Evolutionary conservation across 805 yeast genomes (phyloP), one percentile per base, ranked within the genome.

Genomic region (Candida endomychidarum): DNA sequence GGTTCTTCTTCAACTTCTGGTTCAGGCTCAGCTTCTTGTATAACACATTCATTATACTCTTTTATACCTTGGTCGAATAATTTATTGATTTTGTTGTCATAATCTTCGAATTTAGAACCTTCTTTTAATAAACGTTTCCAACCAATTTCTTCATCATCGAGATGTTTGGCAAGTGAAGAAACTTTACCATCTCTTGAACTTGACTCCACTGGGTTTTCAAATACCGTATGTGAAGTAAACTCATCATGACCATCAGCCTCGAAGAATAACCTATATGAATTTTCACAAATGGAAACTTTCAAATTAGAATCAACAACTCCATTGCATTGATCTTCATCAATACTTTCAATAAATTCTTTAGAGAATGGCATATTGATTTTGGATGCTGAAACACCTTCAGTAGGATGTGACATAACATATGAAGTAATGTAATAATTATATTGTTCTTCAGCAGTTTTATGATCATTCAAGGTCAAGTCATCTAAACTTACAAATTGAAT

Each of bases 351-450:
- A 38, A 70, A 74, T 4, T 76, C 58, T 50, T 80, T 83, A 49
- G 86, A 67, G 61, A 91, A 85, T 18, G 98, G 98, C 61, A 87
- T 71, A 47, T 77, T 75, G 40, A 93, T 75, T 49, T 80, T 80
- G 30, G 84, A 80, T 14, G 86, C 78, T 12, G 88, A 81, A 12
- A 93, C 84, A 21, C 98, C 98, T 61, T 93, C 99, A 2, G 99
- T 93, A 26, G 99, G 98, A 54, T 88, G 95, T 3, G 96, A 84
- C 86, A 93, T 84, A 30, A 90, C 78, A 60, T 85, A 93, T 30
- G 95, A 86, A 0, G 98, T 91, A 37, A 93, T 75, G 57, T 93
- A 93, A 66, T 93, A 91, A 58, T 88, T 90, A 85, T 96, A 93
- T 53, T 78, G 78, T 48, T 87, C 95, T 51, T 86, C 91, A 3